These are phyloP conservation scores for Nemania sp. DNA, from an alignment of 2,329 filamentous ascomycete genomes.

Conservation along the genomic window DNA sequence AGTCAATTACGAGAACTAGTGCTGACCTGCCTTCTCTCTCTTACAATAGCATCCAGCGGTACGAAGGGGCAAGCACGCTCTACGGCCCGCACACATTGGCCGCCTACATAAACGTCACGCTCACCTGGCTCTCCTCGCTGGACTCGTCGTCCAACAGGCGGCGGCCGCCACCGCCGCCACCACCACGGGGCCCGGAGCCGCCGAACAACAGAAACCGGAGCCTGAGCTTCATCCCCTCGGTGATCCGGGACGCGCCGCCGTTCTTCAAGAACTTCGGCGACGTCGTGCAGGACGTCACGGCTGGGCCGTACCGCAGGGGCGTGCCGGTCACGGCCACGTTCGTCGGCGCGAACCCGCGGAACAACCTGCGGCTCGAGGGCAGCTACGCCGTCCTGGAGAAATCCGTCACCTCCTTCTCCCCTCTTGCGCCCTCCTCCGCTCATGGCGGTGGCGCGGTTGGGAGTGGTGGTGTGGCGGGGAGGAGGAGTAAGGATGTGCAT, in stretches of 20 bases:
- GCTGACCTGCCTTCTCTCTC: conserved; percentile 37
- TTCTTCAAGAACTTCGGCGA: conserved; percentile 72
- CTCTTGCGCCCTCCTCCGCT: too few relatives aligned
- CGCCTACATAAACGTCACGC: conserved; percentile 81
- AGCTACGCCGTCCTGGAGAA: conserved; percentile 80
- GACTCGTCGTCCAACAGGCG: conserved; percentile 49
- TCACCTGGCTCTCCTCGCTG: conserved; percentile 71
- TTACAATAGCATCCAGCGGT: conserved; percentile 70
- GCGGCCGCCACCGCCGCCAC: too few relatives aligned
- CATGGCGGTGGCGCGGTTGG: too few relatives aligned
- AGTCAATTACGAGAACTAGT: not conserved
- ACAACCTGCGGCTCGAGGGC: conserved; percentile 76
- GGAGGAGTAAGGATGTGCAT: too few relatives aligned
- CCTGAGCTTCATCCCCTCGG: conserved; percentile 77
- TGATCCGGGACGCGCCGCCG: conserved; percentile 72
- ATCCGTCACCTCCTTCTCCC: conserved; percentile 43
- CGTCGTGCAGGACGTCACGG: conserved; percentile 57
- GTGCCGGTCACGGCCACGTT: conserved; percentile 69
- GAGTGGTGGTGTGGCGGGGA: too few relatives aligned
- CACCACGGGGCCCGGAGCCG: conserved; percentile 60
- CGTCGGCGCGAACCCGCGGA: conserved; percentile 85
- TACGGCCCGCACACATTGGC: conserved; percentile 84
- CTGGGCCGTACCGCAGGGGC: conserved; percentile 58
- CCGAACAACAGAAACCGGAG: conserved; percentile 78
- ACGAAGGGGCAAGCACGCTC: conserved; percentile 87